A percentile compares a stretch with the other conserved stretches of the same genome.
Conservation (phyloP, 148 eudicot species). For the Rhododendron simsii region DNA sequence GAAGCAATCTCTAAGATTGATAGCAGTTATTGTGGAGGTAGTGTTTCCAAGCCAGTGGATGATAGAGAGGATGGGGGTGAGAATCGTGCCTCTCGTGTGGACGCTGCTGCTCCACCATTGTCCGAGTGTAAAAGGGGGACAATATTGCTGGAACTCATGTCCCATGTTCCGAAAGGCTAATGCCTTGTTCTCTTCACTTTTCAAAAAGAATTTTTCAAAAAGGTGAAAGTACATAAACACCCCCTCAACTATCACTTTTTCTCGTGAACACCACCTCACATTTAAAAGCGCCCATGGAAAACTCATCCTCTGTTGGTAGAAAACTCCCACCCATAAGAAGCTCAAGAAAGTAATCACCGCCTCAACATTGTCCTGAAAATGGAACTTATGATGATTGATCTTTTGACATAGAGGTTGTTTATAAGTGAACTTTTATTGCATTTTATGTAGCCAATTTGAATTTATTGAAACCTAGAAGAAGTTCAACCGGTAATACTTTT, state of each 20-base stretch:
- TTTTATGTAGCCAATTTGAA: not conserved
- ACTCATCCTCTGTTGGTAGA: not conserved
- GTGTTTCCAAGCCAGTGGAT: conserved; percentile 14
- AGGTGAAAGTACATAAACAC: no score
- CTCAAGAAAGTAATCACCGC: not conserved
- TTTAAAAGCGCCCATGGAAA: no score
- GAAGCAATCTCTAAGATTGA: conserved; percentile 9
- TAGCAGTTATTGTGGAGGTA: conserved; percentile 10
- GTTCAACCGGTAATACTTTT: not conserved
- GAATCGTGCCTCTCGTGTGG: not conserved
- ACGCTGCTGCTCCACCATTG: not conserved
- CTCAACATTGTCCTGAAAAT: not conserved
- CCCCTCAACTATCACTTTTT: no score
- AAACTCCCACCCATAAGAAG: not conserved
- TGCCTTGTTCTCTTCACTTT: no score
- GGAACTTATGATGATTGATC: not conserved
- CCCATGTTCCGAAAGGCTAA: conserved; percentile 8
- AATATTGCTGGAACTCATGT: not conserved
- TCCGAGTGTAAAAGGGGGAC: conserved; percentile 1
- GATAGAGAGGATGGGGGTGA: conserved; percentile 10
- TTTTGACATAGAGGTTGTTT: not conserved
- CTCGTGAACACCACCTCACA: no score
- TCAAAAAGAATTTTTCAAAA: no score
- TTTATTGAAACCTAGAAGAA: not conserved
- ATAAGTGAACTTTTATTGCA: not conserved